Percentiles rank a stretch among this genome's conserved stretches.
These are phyloP conservation scores for Arthrobotrys conoides DNA, from an alignment of 2,329 filamentous ascomycete genomes.

Conservation along the genomic window DNA sequence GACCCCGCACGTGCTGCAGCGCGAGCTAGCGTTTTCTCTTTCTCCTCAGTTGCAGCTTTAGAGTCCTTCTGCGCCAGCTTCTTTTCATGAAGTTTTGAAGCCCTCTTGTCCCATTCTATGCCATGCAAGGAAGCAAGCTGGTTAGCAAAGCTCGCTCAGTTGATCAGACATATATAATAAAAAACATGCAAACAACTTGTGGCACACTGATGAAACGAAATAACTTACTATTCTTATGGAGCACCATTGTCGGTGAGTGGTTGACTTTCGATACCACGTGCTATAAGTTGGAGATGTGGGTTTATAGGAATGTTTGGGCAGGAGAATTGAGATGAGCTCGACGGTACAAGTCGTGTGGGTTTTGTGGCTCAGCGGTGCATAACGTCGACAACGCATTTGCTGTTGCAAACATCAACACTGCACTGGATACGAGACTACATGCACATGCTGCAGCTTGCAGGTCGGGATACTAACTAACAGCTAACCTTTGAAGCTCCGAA, in stretches of 20 bases:
- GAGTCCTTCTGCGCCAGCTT: constrained; percentile 62
- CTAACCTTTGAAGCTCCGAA: constrained; percentile 5
- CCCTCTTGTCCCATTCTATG: constrained; percentile 64
- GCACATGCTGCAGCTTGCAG: background rate
- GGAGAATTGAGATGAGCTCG: constrained; percentile 44
- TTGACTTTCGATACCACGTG: background rate
- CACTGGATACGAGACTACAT: too few relatives aligned
- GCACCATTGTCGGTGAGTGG: constrained; percentile 62
- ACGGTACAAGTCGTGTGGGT: constrained; percentile 1
- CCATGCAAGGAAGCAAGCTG: constrained; percentile 26
- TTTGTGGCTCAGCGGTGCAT: constrained; percentile 36
- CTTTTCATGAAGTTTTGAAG: constrained; percentile 63
- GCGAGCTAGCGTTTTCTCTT: constrained; percentile 61
- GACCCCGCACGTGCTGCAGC: constrained; percentile 48
- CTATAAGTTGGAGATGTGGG: constrained; percentile 24
- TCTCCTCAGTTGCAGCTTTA: constrained; percentile 61
- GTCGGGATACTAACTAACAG: background rate
- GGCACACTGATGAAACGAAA: constrained; percentile 13
- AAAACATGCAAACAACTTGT: background rate
- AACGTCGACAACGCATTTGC: constrained; percentile 52
- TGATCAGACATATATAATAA: background rate
- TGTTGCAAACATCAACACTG: constrained; percentile 1
- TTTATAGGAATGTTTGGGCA: constrained; percentile 39
- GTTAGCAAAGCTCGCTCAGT: constrained; percentile 10
- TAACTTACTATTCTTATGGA: constrained; percentile 64